Evolutionary conservation across 202 grass and related monocot species (phyloP), one percentile per base, ranked within the genome.

Genomic region (Brachypodium distachyon): DNA sequence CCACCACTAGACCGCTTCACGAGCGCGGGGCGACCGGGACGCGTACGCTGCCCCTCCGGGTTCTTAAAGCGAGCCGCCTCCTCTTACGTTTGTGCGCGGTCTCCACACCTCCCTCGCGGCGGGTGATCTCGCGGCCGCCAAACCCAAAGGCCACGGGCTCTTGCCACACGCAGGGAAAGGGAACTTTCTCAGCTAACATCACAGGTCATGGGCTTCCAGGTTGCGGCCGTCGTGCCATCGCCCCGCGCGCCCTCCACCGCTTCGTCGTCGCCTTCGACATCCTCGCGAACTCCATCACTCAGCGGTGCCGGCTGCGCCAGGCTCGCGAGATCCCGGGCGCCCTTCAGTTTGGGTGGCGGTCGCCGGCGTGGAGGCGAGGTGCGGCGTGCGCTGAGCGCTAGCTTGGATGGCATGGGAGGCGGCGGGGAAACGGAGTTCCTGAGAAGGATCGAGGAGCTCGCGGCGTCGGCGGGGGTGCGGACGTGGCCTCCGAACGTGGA

Each of bases 371-470:
- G 54, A 1, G 32, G 29, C 23, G 39, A 43, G 34, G 51, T 26
- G 42, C 59, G 29, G 68, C 37, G 85, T 27, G 74, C 81, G 10
- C 72, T 79, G 62, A 89, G 86, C 50, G 82, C 91, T 2, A 90
- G 79, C 27, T n/a, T 92, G 4, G 89, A 87, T 1, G 52, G 77
- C 31, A 83, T 92, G 52, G 85, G n/a, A n/a, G n/a, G 75, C 1
- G 67, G 69, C 49, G 87, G 84, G 23, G 83, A 96, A 38, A 75
- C 85, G 44, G 91, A 92, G 58, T 94, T 97, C 43, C 14, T 88
- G 29, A 62, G 52, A 87, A 72, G 76, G 82, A 82, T 94, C 55
- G 81, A 88, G 84, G 89, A 97, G 74, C 86, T 90, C 12, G 79
- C 76, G 34, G 76, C 82, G 26, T 31, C 76, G 65, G 58, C 65